A percentile compares a stretch with the other conserved stretches of the same genome.
phyloP scores from a whole-genome alignment of 2,329 filamentous ascomycete genomes.

The Pezicula radicicola region DNA sequence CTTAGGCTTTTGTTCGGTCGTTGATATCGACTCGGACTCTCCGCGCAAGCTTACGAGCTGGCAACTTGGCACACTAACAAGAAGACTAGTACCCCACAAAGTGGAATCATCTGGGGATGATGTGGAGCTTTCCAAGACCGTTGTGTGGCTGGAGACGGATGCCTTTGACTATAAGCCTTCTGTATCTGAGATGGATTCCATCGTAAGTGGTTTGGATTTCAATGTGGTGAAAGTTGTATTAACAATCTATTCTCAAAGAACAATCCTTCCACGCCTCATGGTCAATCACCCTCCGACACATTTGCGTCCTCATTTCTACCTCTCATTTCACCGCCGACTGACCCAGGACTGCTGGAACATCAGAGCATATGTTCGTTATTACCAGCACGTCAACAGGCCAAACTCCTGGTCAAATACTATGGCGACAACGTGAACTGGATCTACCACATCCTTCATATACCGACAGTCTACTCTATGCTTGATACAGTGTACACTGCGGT shows the following conservation, averaged over 20 bases:
- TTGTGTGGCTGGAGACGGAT: slow-evolving; percentile 14
- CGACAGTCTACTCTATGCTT: slow-evolving; percentile 11
- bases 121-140: slow-evolving; percentile 9
- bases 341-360: not conserved
- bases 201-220: not conserved
- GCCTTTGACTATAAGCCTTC: slow-evolving; percentile 12
- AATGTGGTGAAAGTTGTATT: not conserved
- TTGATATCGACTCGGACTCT: not conserved
- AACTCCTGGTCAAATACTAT: slow-evolving; percentile 15
- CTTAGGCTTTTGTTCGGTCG: not conserved
- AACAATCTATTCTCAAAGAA: not conserved
- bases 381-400: slow-evolving; percentile 10
- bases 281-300: no score
- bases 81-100: not conserved
- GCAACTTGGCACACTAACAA: not conserved
- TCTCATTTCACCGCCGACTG: slow-evolving; percentile 5
- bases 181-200: not conserved
- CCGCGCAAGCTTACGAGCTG: no score
- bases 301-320: not conserved
- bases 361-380: slow-evolving; percentile 8
- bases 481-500: slow-evolving; percentile 12
- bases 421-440: slow-evolving; percentile 16
- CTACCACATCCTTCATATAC: slow-evolving; percentile 20
- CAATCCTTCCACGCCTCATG: no score
- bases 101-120: slow-evolving; percentile 1